These are phyloP conservation scores for Asclepias syriaca DNA, from an alignment of 257 asterid genomes.

Conservation along the genomic window DNA sequence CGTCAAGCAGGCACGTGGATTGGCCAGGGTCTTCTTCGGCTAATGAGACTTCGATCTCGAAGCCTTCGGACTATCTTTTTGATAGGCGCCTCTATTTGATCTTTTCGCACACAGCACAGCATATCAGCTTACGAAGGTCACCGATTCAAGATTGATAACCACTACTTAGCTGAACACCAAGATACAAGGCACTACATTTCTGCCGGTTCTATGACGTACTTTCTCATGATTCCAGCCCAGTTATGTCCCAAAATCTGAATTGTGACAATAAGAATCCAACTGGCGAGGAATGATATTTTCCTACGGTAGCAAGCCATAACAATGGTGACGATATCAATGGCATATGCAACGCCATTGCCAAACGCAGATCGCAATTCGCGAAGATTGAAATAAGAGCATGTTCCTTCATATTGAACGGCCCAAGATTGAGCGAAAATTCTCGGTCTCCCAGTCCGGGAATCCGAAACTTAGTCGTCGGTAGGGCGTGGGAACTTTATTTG, in stretches of 20 bases:
- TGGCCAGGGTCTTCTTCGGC: too few species aligned
- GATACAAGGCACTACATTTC: conserved; percentile 99
- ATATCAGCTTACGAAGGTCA: too few species aligned
- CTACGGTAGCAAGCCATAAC: conserved; percentile 1
- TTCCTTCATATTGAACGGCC: conserved; percentile 8
- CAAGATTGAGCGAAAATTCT: conserved; percentile 4
- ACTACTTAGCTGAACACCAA: too few species aligned
- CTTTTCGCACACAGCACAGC: too few species aligned
- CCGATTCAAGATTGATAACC: too few species aligned
- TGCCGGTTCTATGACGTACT: conserved; percentile 85
- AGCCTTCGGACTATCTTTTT: too few species aligned
- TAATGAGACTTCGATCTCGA: too few species aligned
- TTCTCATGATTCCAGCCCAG: conserved; percentile 98
- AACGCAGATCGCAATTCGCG: background rate
- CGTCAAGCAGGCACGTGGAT: too few species aligned
- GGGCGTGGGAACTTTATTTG: too few species aligned
- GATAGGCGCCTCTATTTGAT: too few species aligned
- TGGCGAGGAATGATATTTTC: background rate
- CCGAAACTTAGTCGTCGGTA: background rate
- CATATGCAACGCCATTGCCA: conserved; percentile 4
- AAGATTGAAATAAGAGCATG: conserved; percentile 3
- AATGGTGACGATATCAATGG: background rate
- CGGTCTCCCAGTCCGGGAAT: background rate
- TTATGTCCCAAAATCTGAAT: conserved; percentile 31
- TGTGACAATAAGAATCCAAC: conserved; percentile 11